Evolutionary conservation across 192 early-diverging fungal genomes (phyloP).

Genomic region (Umbelopsis vinacea): DNA sequence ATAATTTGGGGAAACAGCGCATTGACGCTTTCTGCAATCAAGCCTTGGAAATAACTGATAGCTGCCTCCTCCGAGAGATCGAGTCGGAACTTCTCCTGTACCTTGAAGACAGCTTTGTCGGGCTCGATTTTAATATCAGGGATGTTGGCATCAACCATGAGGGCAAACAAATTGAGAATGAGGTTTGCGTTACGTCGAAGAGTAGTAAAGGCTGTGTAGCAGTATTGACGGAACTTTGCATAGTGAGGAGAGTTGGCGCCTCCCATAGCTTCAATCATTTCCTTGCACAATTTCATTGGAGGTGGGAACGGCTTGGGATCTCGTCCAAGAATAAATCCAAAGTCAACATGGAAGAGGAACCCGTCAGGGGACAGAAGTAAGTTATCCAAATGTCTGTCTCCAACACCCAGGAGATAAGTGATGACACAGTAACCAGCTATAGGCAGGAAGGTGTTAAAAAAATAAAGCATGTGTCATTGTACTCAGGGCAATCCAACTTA

Average conservation of each 20-base stretch:
- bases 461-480: not conserved
- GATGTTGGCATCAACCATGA: slow-evolving; percentile 98
- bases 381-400: slow-evolving; percentile 98
- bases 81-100: slow-evolving; percentile 95
- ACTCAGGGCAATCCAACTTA: slow-evolving; percentile 40
- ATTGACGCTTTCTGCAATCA: slow-evolving; percentile 93
- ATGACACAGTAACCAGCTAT: slow-evolving; percentile 98
- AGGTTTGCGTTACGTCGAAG: slow-evolving; percentile 93
- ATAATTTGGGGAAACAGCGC: slow-evolving; percentile 98
- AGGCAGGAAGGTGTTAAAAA: not conserved
- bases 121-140: slow-evolving; percentile 98
- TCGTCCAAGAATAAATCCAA: slow-evolving; percentile 97
- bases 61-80: slow-evolving; percentile 93
- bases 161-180: slow-evolving; percentile 95
- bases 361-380: slow-evolving; percentile 87
- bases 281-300: slow-evolving; percentile 99
- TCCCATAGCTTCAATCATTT: slow-evolving; percentile 99
- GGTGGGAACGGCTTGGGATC: slow-evolving; percentile 99
- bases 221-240: slow-evolving; percentile 91
- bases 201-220: slow-evolving; percentile 93
- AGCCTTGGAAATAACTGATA: slow-evolving; percentile 88
- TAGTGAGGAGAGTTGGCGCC: slow-evolving; percentile 87
- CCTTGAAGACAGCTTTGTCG: slow-evolving; percentile 95
- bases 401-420: slow-evolving; percentile 96
- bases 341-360: slow-evolving; percentile 97